A percentile compares a stretch with the other conserved stretches of the same genome.
Evolutionary conservation across 768 basidiomycete species (phyloP).

Genomic region (Hygrocybe coccinea): DNA sequence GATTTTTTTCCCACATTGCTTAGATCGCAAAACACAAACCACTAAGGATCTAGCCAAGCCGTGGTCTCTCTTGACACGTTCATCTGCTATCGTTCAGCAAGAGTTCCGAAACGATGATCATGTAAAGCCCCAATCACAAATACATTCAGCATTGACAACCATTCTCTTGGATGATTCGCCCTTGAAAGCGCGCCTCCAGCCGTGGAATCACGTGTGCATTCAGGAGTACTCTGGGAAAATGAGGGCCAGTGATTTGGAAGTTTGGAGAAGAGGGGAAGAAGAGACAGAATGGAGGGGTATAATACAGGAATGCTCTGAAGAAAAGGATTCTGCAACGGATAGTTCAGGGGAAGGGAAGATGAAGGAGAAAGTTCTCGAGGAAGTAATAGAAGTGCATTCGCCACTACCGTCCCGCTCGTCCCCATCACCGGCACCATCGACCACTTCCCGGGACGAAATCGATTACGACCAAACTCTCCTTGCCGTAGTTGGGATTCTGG

Average conservation of each 20-base stretch:
- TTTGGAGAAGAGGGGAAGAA: constrained; percentile 12
- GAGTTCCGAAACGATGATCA: constrained; percentile 12
- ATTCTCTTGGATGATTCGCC: constrained; percentile 55
- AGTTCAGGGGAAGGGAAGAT: too few species aligned
- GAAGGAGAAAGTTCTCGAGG: constrained; percentile 1
- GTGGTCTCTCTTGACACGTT: constrained; percentile 38
- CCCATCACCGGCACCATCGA: too few species aligned
- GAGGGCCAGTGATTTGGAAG: constrained; percentile 32
- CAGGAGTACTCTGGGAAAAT: constrained; percentile 53
- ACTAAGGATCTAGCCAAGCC: constrained; percentile 72
- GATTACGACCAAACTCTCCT: constrained; percentile 56
- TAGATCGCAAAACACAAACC: constrained; percentile 48
- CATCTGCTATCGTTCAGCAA: constrained; percentile 6
- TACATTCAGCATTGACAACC: constrained; percentile 43
- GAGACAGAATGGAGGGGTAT: constrained; percentile 16
- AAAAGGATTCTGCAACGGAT: too few species aligned
- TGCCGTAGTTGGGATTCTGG: constrained; percentile 63
- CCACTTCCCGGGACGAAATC: too few species aligned
- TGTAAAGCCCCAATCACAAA: constrained; percentile 6
- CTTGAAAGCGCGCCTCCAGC: constrained; percentile 58
- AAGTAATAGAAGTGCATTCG: too few species aligned
- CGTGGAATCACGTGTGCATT: constrained; percentile 78
- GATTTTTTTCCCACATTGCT: not conserved
- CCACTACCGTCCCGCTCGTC: too few species aligned
- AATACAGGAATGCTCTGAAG: constrained; percentile 6